Evolutionary conservation across 768 basidiomycete species (phyloP).

Genomic region (Pholiota molesta): DNA sequence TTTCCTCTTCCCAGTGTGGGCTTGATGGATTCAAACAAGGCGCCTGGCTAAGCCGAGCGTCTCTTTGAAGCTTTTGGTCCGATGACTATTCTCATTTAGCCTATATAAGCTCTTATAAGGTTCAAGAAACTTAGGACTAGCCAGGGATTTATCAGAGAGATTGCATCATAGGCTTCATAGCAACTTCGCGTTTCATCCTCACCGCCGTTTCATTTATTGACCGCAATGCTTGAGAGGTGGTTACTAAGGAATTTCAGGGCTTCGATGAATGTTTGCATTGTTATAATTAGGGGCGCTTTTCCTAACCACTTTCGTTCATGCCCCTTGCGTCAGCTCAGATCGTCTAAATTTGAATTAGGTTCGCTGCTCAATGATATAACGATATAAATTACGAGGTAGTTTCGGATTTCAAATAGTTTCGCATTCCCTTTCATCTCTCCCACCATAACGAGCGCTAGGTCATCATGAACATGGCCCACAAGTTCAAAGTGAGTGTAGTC

Average conservation of each 20-base stretch:
- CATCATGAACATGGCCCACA: constrained; percentile 16
- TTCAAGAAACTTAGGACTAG: background rate
- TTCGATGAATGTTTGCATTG: constrained; percentile 8
- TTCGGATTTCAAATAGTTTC: background rate
- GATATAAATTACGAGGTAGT: constrained; percentile 3
- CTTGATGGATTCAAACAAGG: too few species aligned
- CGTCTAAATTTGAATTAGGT: constrained; percentile 3
- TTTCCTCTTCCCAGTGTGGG: background rate
- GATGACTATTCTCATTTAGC: background rate
- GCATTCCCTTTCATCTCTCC: background rate
- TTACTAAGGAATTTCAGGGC: constrained; percentile 7
- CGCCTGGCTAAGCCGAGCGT: background rate
- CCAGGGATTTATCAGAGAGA: constrained; percentile 1
- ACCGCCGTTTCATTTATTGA: constrained; percentile 10
- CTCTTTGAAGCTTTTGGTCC: background rate
- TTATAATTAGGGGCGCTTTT: background rate
- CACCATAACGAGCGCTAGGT: background rate
- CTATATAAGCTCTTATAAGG: background rate
- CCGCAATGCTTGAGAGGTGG: constrained; percentile 6
- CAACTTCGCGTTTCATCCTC: constrained; percentile 6
- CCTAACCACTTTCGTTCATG: constrained; percentile 9
- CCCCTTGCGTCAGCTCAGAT: constrained; percentile 2
- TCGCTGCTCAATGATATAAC: background rate
- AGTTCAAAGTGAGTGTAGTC: constrained; percentile 7
- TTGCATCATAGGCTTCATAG: constrained; percentile 8